Conservation (phyloP, 2,329 filamentous ascomycete genomes). For the Phyllosticta citriasiana region DNA sequence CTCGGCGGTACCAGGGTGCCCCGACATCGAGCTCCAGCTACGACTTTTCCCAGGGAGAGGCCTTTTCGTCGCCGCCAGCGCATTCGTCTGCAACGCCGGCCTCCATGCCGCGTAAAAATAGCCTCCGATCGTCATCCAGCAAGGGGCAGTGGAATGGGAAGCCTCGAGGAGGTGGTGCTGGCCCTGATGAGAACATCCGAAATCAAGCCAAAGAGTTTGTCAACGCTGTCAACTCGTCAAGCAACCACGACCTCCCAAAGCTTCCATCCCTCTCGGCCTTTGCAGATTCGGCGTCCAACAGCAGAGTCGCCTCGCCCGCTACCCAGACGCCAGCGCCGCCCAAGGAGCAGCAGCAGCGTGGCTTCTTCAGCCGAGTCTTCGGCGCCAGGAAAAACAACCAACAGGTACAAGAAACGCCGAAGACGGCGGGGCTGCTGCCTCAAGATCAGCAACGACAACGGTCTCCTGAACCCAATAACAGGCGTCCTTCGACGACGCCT, state of each 20-base stretch:
- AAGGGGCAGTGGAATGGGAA: conserved; percentile 34
- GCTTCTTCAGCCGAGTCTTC: conserved; percentile 92
- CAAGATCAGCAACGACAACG: conserved; percentile 3
- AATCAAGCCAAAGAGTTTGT: conserved; percentile 40
- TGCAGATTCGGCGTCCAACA: conserved; percentile 41
- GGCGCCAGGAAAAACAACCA: conserved; percentile 32
- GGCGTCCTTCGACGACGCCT: conserved; percentile 9
- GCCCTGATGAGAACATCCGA: conserved; percentile 31
- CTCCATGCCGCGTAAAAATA: conserved; percentile 32
- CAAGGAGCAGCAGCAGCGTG: conserved; percentile 54
- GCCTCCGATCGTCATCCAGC: conserved; percentile 48
- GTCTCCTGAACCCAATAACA: conserved; percentile 4
- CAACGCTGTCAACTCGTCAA: conserved; percentile 33
- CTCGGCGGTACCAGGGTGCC: conserved; percentile 45
- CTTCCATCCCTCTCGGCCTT: conserved; percentile 28
- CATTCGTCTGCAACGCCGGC: conserved; percentile 30
- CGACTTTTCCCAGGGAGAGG: conserved; percentile 22
- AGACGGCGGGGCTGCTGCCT: conserved; percentile 1
- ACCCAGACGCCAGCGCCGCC: conserved; percentile 22
- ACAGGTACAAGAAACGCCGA: conserved; percentile 5
- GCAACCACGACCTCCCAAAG: conserved; percentile 27
- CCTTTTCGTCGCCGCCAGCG: conserved; percentile 30
- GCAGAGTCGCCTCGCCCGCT: conserved; percentile 38
- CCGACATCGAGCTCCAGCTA: conserved; percentile 27
- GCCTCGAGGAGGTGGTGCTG: conserved; percentile 19